Evolutionary conservation across 2,329 filamentous ascomycete genomes (phyloP), one percentile per base, ranked within the genome.

Genomic region (Lasiodiplodia sp.): DNA sequence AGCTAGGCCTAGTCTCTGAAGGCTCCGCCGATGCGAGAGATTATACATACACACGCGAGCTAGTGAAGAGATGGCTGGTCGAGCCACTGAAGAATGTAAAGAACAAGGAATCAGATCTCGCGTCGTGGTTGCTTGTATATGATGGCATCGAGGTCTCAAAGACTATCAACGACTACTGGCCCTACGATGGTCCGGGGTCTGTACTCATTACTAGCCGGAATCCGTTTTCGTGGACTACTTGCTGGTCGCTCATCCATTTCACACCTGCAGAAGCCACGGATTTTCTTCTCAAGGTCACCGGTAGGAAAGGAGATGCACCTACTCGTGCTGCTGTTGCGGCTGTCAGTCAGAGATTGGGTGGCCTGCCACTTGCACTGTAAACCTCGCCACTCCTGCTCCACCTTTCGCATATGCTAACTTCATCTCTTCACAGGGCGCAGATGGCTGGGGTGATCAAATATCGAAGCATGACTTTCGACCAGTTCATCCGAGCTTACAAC

Each of bases 401-500:
- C 8, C 7, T 11, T n/a, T 7, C n/a, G n/a, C 0, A 47, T 18
- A 47, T 11, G n/a, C 6, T 31, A 18, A 34, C 8, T 21, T n/a
- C 11, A 34, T n/a, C 11, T 14, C 34, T 2, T 12, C 11, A 44
- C 16, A 34, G 62, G 16, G 69, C 72, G 5, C 72, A 74, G 40
- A 74, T 73, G 70, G 72, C 69, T 23, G 67, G 70, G n/a, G 63
- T 73, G 44, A 72, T 73, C 56, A 52, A 40, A 4, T 55, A 64
- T 12, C 40, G 68, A 31, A 44, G 69, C 23, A 52, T 72, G 40
- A 56, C 65, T 16, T 69, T 72, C 38, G 16, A 23, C n/a, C 69
- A 71, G 28, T 72, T 72, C 57, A 23, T 68, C 14, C 56, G 55
- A 14, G 40, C 66, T 21, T 68, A 68, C 37, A 60, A 70, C 53